phyloP scores from a whole-genome alignment of 2,329 filamentous ascomycete species.

The Orbilia oligospora region DNA sequence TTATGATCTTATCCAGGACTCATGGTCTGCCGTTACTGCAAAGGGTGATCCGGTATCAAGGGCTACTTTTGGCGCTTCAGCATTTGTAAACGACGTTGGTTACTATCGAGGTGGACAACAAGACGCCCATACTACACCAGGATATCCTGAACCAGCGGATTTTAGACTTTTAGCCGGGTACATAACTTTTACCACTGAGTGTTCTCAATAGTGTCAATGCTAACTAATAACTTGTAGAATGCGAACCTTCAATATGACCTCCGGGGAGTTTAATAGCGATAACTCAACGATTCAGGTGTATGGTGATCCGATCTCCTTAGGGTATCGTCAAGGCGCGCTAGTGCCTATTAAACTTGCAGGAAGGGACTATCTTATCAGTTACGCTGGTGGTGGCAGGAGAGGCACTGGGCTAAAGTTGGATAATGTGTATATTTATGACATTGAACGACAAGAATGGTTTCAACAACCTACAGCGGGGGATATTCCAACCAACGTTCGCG shows the following conservation, averaged over 20 bases:
- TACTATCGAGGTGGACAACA: slow-evolving; percentile 53
- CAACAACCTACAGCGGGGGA: slow-evolving; percentile 40
- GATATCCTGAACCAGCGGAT: slow-evolving; percentile 33
- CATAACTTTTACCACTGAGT: background rate
- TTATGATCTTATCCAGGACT: slow-evolving; percentile 44
- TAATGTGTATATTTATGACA: slow-evolving; percentile 49
- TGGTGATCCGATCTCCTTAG: slow-evolving; percentile 31
- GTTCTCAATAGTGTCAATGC: background rate
- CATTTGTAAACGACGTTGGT: slow-evolving; percentile 37
- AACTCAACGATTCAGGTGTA: slow-evolving; percentile 35
- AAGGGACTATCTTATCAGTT: slow-evolving; percentile 53
- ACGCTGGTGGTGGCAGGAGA: slow-evolving; percentile 42
- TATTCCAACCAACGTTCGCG: slow-evolving; percentile 36
- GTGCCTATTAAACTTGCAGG: slow-evolving; percentile 47
- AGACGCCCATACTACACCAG: slow-evolving; percentile 45
- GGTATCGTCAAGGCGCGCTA: slow-evolving; percentile 47
- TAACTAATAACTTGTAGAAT: slow-evolving; percentile 22
- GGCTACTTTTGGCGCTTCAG: slow-evolving; percentile 33
- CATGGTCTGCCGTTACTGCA: slow-evolving; percentile 35
- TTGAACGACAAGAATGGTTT: slow-evolving; percentile 42
- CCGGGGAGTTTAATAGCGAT: slow-evolving; percentile 28
- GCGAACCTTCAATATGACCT: slow-evolving; percentile 53
- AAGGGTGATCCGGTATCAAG: slow-evolving; percentile 29
- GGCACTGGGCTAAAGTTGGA: slow-evolving; percentile 34
- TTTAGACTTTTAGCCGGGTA: slow-evolving; percentile 53